Evolutionary conservation across 805 yeast species (phyloP).

Genomic region (Yamadazyma sp.): DNA sequence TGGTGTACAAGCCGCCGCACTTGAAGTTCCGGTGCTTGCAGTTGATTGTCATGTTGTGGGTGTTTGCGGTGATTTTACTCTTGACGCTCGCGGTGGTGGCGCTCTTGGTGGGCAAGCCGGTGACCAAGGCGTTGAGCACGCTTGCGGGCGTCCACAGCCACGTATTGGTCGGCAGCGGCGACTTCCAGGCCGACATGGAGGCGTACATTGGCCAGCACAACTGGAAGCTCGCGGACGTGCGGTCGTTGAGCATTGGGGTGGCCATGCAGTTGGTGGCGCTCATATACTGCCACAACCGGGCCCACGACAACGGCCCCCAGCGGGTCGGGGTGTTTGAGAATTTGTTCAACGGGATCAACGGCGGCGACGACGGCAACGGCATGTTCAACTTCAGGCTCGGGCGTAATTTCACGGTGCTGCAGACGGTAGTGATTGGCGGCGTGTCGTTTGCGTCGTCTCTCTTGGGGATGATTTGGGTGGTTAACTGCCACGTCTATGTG

Average conservation of each 20-base stretch:
- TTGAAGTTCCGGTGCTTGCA: slow-evolving; percentile 59
- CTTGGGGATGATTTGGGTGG: slow-evolving; percentile 19
- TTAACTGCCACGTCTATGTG: slow-evolving; percentile 21
- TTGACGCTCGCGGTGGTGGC: slow-evolving; percentile 22
- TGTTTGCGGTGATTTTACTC: slow-evolving; percentile 37
- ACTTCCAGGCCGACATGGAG: not conserved
- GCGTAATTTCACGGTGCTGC: slow-evolving; percentile 2
- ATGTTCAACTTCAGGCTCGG: not conserved
- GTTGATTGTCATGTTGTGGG: slow-evolving; percentile 49
- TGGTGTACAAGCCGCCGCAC: slow-evolving; percentile 85
- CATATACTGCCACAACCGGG: slow-evolving; percentile 10
- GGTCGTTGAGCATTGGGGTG: slow-evolving; percentile 12
- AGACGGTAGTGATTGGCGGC: not conserved
- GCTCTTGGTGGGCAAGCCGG: slow-evolving; percentile 29
- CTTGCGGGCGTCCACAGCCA: not conserved
- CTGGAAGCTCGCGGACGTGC: slow-evolving; percentile 16
- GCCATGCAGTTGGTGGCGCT: slow-evolving; percentile 11
- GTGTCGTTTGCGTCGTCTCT: not conserved
- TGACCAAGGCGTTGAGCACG: slow-evolving; percentile 15
- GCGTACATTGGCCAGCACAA: slow-evolving; percentile 2
- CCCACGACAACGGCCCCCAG: not conserved
- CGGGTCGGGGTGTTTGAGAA: slow-evolving; percentile 1
- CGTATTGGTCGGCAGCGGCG: not conserved
- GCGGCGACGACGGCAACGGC: slow-evolving; percentile 2
- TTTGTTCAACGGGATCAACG: slow-evolving; percentile 1